Percentiles rank a stretch among this genome's conserved stretches.
Evolutionary conservation across 2,329 filamentous ascomycete species (phyloP).

Genomic region (Shiraia sp.): DNA sequence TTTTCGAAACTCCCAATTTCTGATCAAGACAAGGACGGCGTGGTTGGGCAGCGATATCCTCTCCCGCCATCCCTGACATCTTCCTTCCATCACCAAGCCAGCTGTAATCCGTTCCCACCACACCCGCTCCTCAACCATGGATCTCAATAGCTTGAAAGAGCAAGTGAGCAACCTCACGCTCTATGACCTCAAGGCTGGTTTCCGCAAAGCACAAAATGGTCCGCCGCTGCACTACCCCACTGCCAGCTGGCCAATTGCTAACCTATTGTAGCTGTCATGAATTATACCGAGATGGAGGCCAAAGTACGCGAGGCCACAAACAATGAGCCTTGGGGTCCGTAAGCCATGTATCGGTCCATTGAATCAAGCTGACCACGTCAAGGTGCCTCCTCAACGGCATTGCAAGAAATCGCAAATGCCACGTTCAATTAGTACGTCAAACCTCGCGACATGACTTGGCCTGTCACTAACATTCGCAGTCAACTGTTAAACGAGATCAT

Average conservation of each 20-base stretch:
- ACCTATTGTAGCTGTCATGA: conserved; percentile 78
- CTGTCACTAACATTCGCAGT: conserved; percentile 55
- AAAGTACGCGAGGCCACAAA: conserved; percentile 97
- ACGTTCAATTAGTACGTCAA: conserved; percentile 91
- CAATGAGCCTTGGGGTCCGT: conserved; percentile 90
- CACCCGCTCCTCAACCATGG: conserved; percentile 61
- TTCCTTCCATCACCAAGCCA: conserved; percentile 4
- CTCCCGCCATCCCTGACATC: conserved; percentile 6
- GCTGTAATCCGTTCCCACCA: conserved; percentile 1
- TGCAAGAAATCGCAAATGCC: conserved; percentile 98
- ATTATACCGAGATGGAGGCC: conserved; percentile 75
- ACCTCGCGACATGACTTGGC: background rate
- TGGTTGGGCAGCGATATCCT: background rate
- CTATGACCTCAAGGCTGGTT: conserved; percentile 93
- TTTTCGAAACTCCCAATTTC: too few relatives aligned
- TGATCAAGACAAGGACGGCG: too few relatives aligned
- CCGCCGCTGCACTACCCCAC: conserved; percentile 30
- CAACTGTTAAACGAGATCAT: conserved; percentile 98
- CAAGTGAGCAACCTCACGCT: conserved; percentile 89
- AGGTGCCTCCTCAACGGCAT: conserved; percentile 77
- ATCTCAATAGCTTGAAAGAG: conserved; percentile 82
- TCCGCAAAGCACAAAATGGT: conserved; percentile 98
- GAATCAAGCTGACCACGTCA: conserved; percentile 16
- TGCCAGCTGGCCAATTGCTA: conserved; percentile 29
- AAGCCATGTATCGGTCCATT: conserved; percentile 58